Evolutionary conservation across 116 monocot genomes (phyloP), one percentile per base, ranked within the genome.

Genomic region (Thalassia testudinum): DNA sequence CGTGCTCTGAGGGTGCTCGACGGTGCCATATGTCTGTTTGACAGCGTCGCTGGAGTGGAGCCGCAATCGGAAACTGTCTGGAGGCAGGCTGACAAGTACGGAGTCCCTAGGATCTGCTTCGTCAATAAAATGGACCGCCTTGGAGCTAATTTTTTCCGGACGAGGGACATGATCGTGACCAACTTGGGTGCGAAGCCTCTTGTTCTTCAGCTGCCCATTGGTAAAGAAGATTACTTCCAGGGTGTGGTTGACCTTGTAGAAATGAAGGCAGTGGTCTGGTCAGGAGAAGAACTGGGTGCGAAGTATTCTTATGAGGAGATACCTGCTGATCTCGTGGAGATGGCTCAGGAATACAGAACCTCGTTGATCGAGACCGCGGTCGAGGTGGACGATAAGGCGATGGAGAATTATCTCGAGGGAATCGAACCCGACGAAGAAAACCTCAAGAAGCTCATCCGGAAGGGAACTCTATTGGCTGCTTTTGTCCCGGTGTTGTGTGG

Each of bases 51-150:
- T 42, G 93, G 93, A 18, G 93, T 93, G 26, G 93, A 93, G 60
- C 93, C 93, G 16, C 93, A 93, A 51, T 93, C 93, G 49, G 93
- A 93, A 70, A 93, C 93, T 64, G 93, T 93, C 21, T 93, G 93
- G 93, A 72, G 93, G 54, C 93, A 93, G 62, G 93, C 93, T 49
- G 93, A 93, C 68, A 87, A 70, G 54, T 93, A 93, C 66, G 93
- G 87, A 49, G 93, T 93, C 49, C 93, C 93, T 16, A 73, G 93
- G 63, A 78, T 93, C 47, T 93, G 93, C 59, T 93, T 93, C 57
- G 78, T 93, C 52, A 93, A 93, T 45, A 93, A 93, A 61, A 93
- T 93, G 93, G 93, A 93, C 45, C 78, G 93, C 0, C 78, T 93
- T 47, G 93, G 93, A 19, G 93, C 93, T 52, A 87, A 93, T 49